These are phyloP conservation scores for Scedosporium dehoogii DNA, from an alignment of 2,329 filamentous ascomycete species.

Conservation along the genomic window DNA sequence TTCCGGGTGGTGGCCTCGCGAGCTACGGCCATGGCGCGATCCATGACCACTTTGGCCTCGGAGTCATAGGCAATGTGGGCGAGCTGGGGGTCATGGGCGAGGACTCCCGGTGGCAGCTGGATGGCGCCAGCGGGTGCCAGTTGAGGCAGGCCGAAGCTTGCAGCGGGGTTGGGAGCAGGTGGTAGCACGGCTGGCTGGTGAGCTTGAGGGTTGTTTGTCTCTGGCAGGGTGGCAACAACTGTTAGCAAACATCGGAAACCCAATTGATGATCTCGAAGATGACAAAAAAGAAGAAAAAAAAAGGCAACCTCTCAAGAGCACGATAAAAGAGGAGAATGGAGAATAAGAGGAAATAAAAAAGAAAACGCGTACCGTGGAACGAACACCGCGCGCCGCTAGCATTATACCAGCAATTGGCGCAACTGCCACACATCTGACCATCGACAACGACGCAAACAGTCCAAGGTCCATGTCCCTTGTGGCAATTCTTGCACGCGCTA, in stretches of 20 bases:
- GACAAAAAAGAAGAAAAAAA: neutral
- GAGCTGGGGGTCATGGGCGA: slow-evolving; percentile 6
- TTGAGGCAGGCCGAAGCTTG: slow-evolving; percentile 6
- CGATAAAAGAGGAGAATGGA: neutral
- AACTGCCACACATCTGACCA: slow-evolving; percentile 52
- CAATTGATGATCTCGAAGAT: neutral
- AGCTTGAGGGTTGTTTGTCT: slow-evolving; percentile 33
- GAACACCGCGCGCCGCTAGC: slow-evolving; percentile 49
- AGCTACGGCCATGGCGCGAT: slow-evolving; percentile 36
- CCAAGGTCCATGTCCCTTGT: slow-evolving; percentile 51
- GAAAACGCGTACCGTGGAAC: slow-evolving; percentile 40
- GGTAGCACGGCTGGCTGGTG: slow-evolving; percentile 16
- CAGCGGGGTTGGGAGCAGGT: slow-evolving; percentile 5
- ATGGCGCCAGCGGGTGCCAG: slow-evolving; percentile 5
- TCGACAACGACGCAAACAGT: slow-evolving; percentile 47
- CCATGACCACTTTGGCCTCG: slow-evolving; percentile 29
- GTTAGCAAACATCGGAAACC: neutral
- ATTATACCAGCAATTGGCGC: slow-evolving; percentile 56
- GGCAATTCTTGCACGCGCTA: slow-evolving; percentile 48
- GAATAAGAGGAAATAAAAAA: neutral
- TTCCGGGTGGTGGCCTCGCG: slow-evolving; percentile 28
- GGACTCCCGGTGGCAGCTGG: slow-evolving; percentile 5
- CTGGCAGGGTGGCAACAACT: slow-evolving; percentile 17
- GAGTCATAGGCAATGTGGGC: slow-evolving; percentile 19
- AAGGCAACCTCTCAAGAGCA: neutral